Base-by-base conservation (phyloP, 1,139 yeast genomes). In the Scheffersomyces lignicola region DNA sequence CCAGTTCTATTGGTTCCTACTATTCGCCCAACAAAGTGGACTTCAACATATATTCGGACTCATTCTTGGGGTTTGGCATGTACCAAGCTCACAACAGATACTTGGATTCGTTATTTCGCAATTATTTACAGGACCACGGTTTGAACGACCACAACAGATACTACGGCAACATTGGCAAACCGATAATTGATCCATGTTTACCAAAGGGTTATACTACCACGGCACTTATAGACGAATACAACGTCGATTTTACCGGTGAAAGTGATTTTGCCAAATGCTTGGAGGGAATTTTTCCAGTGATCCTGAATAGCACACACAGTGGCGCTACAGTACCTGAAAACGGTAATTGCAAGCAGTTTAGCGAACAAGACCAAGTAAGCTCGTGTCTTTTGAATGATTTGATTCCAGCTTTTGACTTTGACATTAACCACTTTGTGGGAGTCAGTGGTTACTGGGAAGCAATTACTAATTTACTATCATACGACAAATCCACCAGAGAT, bases 391-490 rank as follows among this genome's bases (percentile, higher is more conserved):
- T 77, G 28, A 65, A 63, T 36, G 81, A 78, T 40, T 52, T 66
- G 28, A 68, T 77, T 13, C 95, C 95, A 0, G 72, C 78, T 2
- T 79, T 86, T 58, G 87, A 82, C 46, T 80, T 84, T 47, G 80
- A 74, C 36, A 62, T 78, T 26, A 78, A 80, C 45, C 81, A 78
- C 44, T 85, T 85, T 43, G 72, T 83, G 20, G 95, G 94, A 0
- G 88, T 87, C 2, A 81, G 89, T 47, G 95, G 89, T 29, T 85
- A 83, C 57, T 85, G 89, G 86, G 85, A 84, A 52, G 78, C 88
- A 3, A 66, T 83, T 7, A 72, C 73, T 16, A 69, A 68, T 23
- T 63, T 80, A 3, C 56, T 68, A 25, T 54, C 60, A 2, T 61
- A 65, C 36, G 56, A 56, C 14, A 45, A 47, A 9, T 6, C 29